Evolutionary conservation across 176 grass and related monocot species (phyloP), one percentile per base, ranked within the genome.

Genomic region (Metroxylon sagu): DNA sequence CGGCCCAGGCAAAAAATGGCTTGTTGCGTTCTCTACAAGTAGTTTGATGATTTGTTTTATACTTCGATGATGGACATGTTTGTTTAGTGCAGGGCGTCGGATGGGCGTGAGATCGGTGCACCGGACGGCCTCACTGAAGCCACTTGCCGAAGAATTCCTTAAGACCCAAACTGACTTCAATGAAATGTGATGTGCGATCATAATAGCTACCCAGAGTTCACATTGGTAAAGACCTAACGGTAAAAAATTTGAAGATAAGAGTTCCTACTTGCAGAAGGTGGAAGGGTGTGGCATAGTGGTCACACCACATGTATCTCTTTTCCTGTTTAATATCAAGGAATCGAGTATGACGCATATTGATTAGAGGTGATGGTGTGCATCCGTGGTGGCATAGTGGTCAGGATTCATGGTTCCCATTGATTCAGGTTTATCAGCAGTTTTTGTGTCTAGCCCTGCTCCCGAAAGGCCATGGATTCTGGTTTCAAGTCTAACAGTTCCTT

Each of bases 361-460:
- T 82, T 16, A 72, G 79, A 0, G 75, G 79, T 52, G 79, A 82
- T 21, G 79, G 79, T 8, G 66, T 76, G 53, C 72, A 71, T 82
- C 72, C 6, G 6, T 66, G 43, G 79, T 82, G 31, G 66, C 79
- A 0, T 48, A 53, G 28, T 82, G 79, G 72, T 31, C 76, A n/a
- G 60, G 79, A 5, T 55, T 82, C 53, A 53, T 19, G 1, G 23
- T 26, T 0, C 26, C 79, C 6, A 25, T 64, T 16, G 58, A 60
- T 31, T 71, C 72, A 2, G 25, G 62, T 14, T 59, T 72, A 5
- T 76, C 72, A 14, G 56, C 58, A 18, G 43, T 82, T 50, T 57
- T 59, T 3, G 79, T 23, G 66, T n/a, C 57, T 82, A 8, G 72
- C 79, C 0, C 25, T 64, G 43, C 71, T 71, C 39, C 17, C 67